Evolutionary conservation across 202 grass and related monocot genomes (phyloP).

Genomic region (Schoenoplectus tabernaemontani): DNA sequence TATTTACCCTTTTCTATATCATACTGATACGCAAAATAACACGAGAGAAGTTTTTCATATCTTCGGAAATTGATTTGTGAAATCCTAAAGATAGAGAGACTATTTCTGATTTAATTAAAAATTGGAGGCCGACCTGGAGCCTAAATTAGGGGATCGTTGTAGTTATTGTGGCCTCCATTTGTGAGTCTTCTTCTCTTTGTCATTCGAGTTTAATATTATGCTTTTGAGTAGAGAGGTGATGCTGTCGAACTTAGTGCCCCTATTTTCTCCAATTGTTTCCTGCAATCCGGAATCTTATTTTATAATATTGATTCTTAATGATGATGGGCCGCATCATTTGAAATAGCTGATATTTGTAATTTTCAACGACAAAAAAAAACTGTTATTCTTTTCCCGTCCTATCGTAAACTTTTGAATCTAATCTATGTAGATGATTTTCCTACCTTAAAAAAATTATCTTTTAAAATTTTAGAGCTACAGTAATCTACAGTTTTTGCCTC

Average conservation of each 20-base stretch:
- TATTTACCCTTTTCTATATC: neutral
- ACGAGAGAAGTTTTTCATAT: neutral
- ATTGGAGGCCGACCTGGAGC: neutral
- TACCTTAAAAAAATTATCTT: neutral
- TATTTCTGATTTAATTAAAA: neutral
- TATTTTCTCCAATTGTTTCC: neutral
- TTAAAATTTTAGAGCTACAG: neutral
- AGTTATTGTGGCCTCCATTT: neutral
- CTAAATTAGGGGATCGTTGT: neutral
- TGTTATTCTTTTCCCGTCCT: neutral
- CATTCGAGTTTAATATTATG: neutral
- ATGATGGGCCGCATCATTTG: neutral
- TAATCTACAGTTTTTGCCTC: neutral
- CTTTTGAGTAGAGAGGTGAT: neutral
- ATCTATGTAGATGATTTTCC: neutral
- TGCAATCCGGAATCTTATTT: neutral
- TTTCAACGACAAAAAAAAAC: neutral
- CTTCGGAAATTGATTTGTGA: neutral
- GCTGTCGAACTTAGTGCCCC: neutral
- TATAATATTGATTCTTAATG: neutral
- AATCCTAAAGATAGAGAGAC: slow-evolving; percentile 10
- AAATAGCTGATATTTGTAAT: neutral
- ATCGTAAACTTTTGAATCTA: neutral
- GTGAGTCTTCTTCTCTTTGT: neutral
- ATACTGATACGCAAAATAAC: neutral